Evolutionary conservation across 2,329 filamentous ascomycete genomes (phyloP).

Genomic region (Colletotrichum horii): DNA sequence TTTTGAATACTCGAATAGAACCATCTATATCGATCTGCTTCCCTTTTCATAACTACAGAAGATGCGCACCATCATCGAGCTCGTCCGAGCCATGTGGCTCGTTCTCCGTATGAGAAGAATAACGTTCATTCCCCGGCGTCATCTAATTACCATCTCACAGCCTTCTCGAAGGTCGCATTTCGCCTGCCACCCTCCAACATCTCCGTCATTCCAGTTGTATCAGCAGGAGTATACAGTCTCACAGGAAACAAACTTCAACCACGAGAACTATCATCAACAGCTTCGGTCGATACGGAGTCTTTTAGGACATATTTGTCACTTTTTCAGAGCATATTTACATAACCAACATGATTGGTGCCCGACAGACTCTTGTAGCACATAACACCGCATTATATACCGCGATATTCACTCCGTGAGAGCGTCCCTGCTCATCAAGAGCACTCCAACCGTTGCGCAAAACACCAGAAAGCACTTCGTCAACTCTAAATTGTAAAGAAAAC

Average conservation of each 20-base stretch:
- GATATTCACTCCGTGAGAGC: background rate
- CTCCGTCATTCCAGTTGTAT: background rate
- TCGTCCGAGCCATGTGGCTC: accelerated
- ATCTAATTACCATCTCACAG: background rate
- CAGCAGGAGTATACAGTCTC: background rate
- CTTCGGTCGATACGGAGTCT: accelerated
- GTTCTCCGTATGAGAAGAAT: no score
- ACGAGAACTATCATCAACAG: accelerated
- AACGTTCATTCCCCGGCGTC: no score
- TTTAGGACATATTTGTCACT: background rate
- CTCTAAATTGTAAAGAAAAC: background rate
- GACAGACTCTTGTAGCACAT: accelerated
- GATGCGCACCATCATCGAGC: accelerated
- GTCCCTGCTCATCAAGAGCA: background rate
- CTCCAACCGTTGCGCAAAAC: accelerated
- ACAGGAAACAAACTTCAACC: accelerated
- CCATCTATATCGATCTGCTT: no score
- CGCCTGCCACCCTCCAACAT: accelerated
- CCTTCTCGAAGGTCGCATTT: accelerated
- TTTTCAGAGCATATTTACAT: no score
- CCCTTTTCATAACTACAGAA: accelerated
- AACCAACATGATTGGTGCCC: background rate
- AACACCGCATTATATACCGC: no score
- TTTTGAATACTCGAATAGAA: no score
- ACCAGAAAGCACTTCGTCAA: accelerated